Evolutionary conservation across 2,329 filamentous ascomycete genomes (phyloP), one percentile per base, ranked within the genome.

Genomic region (Cladosporium oxysporum): DNA sequence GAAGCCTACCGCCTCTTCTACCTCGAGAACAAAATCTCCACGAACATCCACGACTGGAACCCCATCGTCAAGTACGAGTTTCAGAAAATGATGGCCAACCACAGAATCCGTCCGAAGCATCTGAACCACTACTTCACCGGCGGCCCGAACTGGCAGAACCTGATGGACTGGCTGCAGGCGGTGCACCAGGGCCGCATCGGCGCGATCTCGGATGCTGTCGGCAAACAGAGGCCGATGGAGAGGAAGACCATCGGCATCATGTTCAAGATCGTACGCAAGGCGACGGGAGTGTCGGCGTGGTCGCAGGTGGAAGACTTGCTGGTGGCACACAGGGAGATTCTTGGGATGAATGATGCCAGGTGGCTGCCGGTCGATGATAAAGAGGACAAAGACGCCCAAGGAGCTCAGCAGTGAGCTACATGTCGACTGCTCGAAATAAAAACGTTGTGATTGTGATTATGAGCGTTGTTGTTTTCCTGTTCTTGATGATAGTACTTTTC

Each of bases 1-100:
- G 60, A 62, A 41, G 60, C 60, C 49, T 23, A 55, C 14, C 16
- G 47, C 23, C 12, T 62, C 49, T 62, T 62, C 60, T 62, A 62
- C 49, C 3, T 31, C 60, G 60, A 62, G 18, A 62, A 62, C 60
- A 41, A 18, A 8, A 28, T 62, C 33, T 41, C 47, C n/a, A 23
- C 60, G 33, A 26, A 41, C 12, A 53, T 62, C 29, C 21, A 35
- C 47, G 60, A 62, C 31, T 62, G 60, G 60, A 21, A 29, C 49
- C 47, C 60, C 6, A 5, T n/a, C 10, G 60, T 55, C 21, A 53
- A 55, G 26, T 10, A 29, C 3, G 11, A 21, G 12, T 21, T 53
- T 7, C 29, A 37, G 12, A 11, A n/a, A 5, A 11, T 62, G 7
- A 10, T 21, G 35, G 49, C 29, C 3, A 5, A 12, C 1, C 23